These are phyloP conservation scores for Pichiaceae sp. DNA, from an alignment of 1,139 yeast species.

Conservation along the genomic window DNA sequence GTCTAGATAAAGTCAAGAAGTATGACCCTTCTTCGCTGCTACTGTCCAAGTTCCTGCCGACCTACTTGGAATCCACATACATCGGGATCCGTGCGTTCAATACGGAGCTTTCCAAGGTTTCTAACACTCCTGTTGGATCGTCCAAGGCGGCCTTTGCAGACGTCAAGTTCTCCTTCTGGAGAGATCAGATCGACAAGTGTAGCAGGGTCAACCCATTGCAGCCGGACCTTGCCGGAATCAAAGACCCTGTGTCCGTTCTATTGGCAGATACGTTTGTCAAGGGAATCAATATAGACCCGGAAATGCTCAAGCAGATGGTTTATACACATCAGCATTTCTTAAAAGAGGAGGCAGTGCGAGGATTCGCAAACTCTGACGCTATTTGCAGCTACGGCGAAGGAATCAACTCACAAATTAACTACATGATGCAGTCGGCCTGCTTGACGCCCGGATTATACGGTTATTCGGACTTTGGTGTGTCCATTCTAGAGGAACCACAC, in stretches of 20 bases:
- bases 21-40: conserved; percentile 61
- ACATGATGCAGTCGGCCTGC: conserved; percentile 54
- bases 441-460: conserved; percentile 41
- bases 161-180: conserved; percentile 56
- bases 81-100: conserved; percentile 66
- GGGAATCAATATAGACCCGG: conserved; percentile 43
- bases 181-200: conserved; percentile 38
- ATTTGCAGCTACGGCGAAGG: conserved; percentile 81
- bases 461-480: conserved; percentile 46
- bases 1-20: conserved; percentile 29
- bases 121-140: conserved; percentile 26
- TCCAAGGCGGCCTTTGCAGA: conserved; percentile 29
- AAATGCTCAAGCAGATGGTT: conserved; percentile 52
- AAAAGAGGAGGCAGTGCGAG: conserved; percentile 33
- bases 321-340: conserved; percentile 52
- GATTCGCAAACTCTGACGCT: conserved; percentile 45
- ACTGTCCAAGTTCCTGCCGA: conserved; percentile 63
- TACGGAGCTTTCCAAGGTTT: conserved; percentile 56
- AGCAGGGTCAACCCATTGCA: conserved; percentile 27
- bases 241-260: conserved; percentile 61
- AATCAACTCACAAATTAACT: conserved; percentile 65
- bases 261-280: conserved; percentile 40
- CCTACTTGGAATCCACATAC: conserved; percentile 54
- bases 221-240: conserved; percentile 27
- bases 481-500: conserved; percentile 34